phyloP scores from a whole-genome alignment of 257 asterid genomes.

The Solanum gandarillasii region DNA sequence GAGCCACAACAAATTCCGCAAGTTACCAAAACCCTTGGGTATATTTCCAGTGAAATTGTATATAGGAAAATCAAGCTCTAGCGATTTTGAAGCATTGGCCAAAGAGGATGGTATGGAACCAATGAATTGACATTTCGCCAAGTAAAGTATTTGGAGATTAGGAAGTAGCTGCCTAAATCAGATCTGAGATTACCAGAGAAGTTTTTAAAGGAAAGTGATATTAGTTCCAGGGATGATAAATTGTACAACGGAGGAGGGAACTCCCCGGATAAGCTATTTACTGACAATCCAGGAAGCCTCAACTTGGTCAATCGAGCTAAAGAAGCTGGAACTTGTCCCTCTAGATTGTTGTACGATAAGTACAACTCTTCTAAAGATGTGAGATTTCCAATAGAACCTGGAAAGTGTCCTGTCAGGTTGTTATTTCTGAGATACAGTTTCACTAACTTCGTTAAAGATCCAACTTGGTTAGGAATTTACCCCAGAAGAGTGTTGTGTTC shows the following conservation, averaged over 20 bases:
- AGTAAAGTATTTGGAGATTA: slow-evolving; percentile 11
- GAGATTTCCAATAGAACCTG: slow-evolving; percentile 37
- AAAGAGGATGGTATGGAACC: slow-evolving; percentile 28
- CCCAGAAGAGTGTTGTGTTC: slow-evolving; percentile 22
- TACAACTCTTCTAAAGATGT: slow-evolving; percentile 25
- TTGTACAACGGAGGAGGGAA: slow-evolving; percentile 11
- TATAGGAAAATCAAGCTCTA: slow-evolving; percentile 11
- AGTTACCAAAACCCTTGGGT: slow-evolving; percentile 24
- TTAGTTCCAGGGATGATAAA: slow-evolving; percentile 17
- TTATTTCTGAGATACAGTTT: slow-evolving; percentile 24
- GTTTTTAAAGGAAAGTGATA: too few relatives aligned
- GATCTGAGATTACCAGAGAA: slow-evolving; percentile 4
- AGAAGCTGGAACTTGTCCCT: slow-evolving; percentile 25
- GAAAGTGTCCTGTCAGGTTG: slow-evolving; percentile 30
- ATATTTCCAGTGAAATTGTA: slow-evolving; percentile 30
- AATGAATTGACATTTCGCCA: slow-evolving; percentile 22
- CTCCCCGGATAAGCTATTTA: too few relatives aligned
- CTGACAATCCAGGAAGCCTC: not conserved
- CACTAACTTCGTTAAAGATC: slow-evolving; percentile 2
- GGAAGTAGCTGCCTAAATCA: slow-evolving; percentile 23
- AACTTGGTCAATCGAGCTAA: slow-evolving; percentile 11
- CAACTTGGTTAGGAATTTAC: slow-evolving; percentile 6
- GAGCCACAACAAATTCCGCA: slow-evolving; percentile 6
- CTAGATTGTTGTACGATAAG: slow-evolving; percentile 24
- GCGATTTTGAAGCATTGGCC: slow-evolving; percentile 28